A percentile compares a stretch with the other conserved stretches of the same genome.
phyloP scores from a whole-genome alignment of 2,329 filamentous ascomycete species.

The Rhinocladiella mackenziei region DNA sequence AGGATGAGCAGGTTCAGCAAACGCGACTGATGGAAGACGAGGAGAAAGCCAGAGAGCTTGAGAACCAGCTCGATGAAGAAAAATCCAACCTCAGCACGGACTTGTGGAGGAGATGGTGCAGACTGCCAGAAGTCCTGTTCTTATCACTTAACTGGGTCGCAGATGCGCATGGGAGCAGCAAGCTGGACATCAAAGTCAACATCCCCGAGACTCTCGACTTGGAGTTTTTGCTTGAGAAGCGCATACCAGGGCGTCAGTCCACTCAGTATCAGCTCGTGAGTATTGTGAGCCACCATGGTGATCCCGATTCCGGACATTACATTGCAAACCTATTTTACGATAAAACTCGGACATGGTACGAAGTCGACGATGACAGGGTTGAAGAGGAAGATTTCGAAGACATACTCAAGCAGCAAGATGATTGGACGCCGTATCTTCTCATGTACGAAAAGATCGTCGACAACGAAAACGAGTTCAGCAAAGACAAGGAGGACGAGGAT shows the following conservation, averaged over 20 bases:
- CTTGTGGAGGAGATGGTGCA: no score
- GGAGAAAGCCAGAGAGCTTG: background rate
- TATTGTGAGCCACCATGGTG: slow-evolving; percentile 13
- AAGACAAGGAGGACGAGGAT: background rate
- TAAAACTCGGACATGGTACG: no score
- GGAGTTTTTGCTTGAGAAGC: slow-evolving; percentile 10
- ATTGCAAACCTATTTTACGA: no score
- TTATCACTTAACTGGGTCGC: slow-evolving; percentile 12
- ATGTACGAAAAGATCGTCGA: slow-evolving; percentile 17
- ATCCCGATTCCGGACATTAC: slow-evolving; percentile 13
- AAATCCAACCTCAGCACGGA: no score
- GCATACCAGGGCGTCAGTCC: background rate
- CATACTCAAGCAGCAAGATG: background rate
- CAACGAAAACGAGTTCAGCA: background rate
- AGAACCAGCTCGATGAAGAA: no score
- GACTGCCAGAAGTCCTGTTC: slow-evolving; percentile 20
- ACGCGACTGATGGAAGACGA: slow-evolving; percentile 1
- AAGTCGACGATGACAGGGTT: slow-evolving; percentile 9
- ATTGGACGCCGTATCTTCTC: slow-evolving; percentile 20
- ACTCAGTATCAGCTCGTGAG: slow-evolving; percentile 17
- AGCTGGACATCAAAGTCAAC: slow-evolving; percentile 6
- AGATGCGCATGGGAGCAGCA: background rate
- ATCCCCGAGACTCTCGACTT: slow-evolving; percentile 15
- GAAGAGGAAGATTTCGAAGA: background rate
- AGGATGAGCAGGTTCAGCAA: slow-evolving; percentile 1